Evolutionary conservation across 2,329 filamentous ascomycete genomes (phyloP), one percentile per base, ranked within the genome.

Genomic region (Aspergillus neoniger): DNA sequence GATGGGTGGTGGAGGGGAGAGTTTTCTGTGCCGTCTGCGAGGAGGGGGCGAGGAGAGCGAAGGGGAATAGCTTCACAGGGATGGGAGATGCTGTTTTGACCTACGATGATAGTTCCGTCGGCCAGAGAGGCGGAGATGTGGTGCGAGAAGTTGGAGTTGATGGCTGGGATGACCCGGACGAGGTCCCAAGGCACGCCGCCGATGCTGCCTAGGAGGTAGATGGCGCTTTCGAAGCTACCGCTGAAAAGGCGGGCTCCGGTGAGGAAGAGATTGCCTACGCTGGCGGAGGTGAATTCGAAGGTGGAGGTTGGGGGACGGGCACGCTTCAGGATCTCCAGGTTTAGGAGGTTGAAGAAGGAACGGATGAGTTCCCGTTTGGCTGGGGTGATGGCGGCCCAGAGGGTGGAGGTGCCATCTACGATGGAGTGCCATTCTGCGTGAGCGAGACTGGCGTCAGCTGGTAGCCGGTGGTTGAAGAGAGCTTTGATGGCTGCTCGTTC

Each of bases 91-190:
- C 91, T 90, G 74, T 97, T 97, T 74, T 98, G 95, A 0, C 94
- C 94, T 0, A 91, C 90, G 67, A 98, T 96, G 25, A 89, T 80
- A 0, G 86, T 87, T 7, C 91, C 92, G 72, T 96, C 86, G 17
- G 82, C 80, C 0, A 98, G 82, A 0, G 90, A 89, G 2, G 92
- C 94, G 5, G 90, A 92, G 67, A 98, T 98, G 76, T 98, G 94
- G 70, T 96, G 91, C 0, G 91, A 91, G 79, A 97, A 97, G 75
- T 96, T 98, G 64, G 90, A 92, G 80, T 96, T 96, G 68, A 98
- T 91, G 4, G 91, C 92, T 0, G 94, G 95, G 15, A 98, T 86
- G 0, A 97, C 92, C 0, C 87, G 84, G 5, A 95, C 87, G 55
- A 87, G 83, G 47, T 80, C 78, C 10, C 86, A 83, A 0, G 92